phyloP scores from a whole-genome alignment of 2,329 filamentous ascomycete species.

The Calonectria leucothoes region DNA sequence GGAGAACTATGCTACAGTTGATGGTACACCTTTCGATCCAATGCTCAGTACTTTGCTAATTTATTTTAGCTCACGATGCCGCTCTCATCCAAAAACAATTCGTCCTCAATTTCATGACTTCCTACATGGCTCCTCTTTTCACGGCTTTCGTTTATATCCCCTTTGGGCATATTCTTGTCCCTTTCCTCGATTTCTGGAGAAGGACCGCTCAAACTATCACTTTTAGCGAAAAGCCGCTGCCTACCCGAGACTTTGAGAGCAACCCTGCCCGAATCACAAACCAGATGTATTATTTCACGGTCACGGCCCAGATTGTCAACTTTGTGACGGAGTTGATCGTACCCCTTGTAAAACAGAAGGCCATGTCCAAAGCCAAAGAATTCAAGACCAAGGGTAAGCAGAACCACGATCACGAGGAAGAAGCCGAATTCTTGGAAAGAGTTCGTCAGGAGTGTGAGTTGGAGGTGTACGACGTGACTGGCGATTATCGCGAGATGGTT shows the following conservation, averaged over 20 bases:
- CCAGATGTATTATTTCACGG: slow-evolving; percentile 95
- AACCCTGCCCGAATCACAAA: slow-evolving; percentile 86
- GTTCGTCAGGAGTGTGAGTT: slow-evolving; percentile 87
- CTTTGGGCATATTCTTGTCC: slow-evolving; percentile 85
- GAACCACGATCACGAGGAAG: slow-evolving; percentile 77
- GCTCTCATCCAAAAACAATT: slow-evolving; percentile 94
- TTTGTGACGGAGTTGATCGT: slow-evolving; percentile 87
- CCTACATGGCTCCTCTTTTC: slow-evolving; percentile 90
- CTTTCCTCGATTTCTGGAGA: slow-evolving; percentile 86
- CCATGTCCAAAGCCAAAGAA: slow-evolving; percentile 82
- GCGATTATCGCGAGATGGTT: slow-evolving; percentile 93
- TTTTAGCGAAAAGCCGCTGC: slow-evolving; percentile 78
- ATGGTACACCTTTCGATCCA: slow-evolving; percentile 56
- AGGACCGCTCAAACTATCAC: slow-evolving; percentile 80
- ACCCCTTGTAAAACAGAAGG: slow-evolving; percentile 84
- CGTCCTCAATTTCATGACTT: slow-evolving; percentile 95
- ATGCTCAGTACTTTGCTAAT: slow-evolving; percentile 19
- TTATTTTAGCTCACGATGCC: slow-evolving; percentile 74
- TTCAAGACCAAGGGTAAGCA: slow-evolving; percentile 71
- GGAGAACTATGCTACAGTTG: slow-evolving; percentile 93
- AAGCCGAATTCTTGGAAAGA: slow-evolving; percentile 81
- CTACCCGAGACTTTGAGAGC: slow-evolving; percentile 77
- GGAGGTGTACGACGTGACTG: slow-evolving; percentile 87
- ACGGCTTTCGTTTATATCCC: slow-evolving; percentile 96
- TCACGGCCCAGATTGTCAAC: slow-evolving; percentile 92